Evolutionary conservation across 257 asterid genomes (phyloP).

Genomic region (Solanum tarijense): DNA sequence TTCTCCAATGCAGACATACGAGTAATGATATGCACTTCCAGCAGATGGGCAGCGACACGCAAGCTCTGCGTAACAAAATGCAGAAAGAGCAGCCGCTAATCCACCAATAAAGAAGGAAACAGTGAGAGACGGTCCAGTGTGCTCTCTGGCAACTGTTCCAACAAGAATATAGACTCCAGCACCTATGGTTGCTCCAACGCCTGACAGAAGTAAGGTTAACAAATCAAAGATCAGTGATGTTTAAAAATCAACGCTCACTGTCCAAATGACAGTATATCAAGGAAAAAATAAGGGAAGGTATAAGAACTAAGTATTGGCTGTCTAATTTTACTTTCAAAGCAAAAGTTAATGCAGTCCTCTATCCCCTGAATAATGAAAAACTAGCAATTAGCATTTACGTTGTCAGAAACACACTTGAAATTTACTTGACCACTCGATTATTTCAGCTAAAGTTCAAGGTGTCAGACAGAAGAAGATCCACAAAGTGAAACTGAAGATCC

Average conservation of each 20-base stretch:
- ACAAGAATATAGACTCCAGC: slow-evolving; percentile 95
- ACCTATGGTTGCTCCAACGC: slow-evolving; percentile 93
- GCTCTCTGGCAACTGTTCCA: slow-evolving; percentile 98
- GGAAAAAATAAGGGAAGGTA: not conserved
- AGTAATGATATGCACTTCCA: slow-evolving; percentile 97
- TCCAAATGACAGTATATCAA: not conserved
- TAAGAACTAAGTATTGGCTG: not conserved
- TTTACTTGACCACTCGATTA: not conserved
- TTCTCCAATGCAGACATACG: slow-evolving; percentile 93
- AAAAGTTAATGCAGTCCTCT: not conserved
- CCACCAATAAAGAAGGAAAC: slow-evolving; percentile 88
- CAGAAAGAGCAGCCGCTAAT: slow-evolving; percentile 94
- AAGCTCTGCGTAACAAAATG: slow-evolving; percentile 89
- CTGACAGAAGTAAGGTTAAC: slow-evolving; percentile 15
- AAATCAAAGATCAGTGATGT: not conserved
- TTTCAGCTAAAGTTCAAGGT: not conserved
- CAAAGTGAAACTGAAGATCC: not conserved
- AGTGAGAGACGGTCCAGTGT: slow-evolving; percentile 83
- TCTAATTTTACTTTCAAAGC: not conserved
- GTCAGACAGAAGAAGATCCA: not conserved
- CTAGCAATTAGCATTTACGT: not conserved
- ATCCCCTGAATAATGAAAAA: not conserved
- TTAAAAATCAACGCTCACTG: not conserved
- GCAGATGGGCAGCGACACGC: slow-evolving; percentile 97
- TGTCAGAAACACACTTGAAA: not conserved